These are phyloP conservation scores for Basipetospora sp. DNA, from an alignment of 2,329 filamentous ascomycete genomes.

Conservation along the genomic window DNA sequence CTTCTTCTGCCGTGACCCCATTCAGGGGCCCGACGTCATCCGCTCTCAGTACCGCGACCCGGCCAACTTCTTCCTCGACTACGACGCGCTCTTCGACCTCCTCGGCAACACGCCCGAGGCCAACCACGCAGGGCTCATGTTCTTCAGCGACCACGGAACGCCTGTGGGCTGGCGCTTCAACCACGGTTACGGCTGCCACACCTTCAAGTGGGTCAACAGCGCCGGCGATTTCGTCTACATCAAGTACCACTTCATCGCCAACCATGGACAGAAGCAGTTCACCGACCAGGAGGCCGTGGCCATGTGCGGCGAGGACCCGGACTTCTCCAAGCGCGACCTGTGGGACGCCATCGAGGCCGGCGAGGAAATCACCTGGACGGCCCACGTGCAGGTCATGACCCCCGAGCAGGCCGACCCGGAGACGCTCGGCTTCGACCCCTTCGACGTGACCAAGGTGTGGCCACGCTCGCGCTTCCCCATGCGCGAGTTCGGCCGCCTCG, in stretches of 20 bases:
- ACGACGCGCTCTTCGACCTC: conserved; percentile 39
- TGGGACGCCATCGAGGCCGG: conserved; percentile 47
- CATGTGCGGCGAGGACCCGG: conserved; percentile 42
- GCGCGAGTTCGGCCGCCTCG: conserved; percentile 45
- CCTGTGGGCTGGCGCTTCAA: conserved; percentile 18
- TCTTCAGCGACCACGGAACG: conserved; percentile 52
- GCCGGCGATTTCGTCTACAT: conserved; percentile 53
- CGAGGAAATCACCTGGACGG: conserved; percentile 48
- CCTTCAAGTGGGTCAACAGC: conserved; percentile 51
- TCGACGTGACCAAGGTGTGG: conserved; percentile 58
- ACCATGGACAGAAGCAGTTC: conserved; percentile 47
- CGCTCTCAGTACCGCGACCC: conserved; percentile 67
- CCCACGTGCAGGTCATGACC: conserved; percentile 48
- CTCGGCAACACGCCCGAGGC: conserved; percentile 46
- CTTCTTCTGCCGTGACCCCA: conserved; percentile 62
- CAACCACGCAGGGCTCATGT: conserved; percentile 48
- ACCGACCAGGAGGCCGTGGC: conserved; percentile 40
- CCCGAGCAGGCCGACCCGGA: conserved; percentile 41
- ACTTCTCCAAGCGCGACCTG: conserved; percentile 48
- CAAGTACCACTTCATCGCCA: conserved; percentile 48
- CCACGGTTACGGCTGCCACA: conserved; percentile 48
- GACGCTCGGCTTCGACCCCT: conserved; percentile 46
- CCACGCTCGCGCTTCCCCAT: conserved; percentile 48
- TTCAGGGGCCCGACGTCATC: conserved; percentile 62
- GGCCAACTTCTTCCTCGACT: conserved; percentile 54